Conservation (phyloP, 441 rosid genomes). For the Pelargonium cotyledonis region DNA sequence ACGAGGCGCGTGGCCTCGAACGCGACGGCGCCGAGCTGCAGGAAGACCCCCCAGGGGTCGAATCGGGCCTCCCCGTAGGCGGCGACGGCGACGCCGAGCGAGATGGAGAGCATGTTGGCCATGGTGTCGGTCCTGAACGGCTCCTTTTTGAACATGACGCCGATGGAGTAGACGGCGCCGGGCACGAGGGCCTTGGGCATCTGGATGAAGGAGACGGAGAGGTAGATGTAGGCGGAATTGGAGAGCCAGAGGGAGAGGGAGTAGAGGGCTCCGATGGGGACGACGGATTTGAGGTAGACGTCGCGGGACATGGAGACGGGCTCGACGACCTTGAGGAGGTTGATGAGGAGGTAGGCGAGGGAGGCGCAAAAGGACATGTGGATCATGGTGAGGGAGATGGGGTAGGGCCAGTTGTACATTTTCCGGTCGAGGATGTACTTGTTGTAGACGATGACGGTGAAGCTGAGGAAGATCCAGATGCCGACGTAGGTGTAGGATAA, state of each 20-base stretch:
- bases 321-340: not conserved
- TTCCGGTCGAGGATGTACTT: not conserved
- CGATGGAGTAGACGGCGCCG: not conserved
- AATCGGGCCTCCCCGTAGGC: slow-evolving; percentile 90
- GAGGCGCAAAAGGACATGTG: not conserved
- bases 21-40: slow-evolving; percentile 86
- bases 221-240: not conserved
- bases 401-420: not conserved
- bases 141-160: slow-evolving; percentile 45
- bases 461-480: not conserved
- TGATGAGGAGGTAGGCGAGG: not conserved
- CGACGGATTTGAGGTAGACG: not conserved
- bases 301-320: slow-evolving; percentile 1
- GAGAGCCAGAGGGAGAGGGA: not conserved
- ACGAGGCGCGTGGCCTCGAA: slow-evolving; percentile 91
- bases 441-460: not conserved
- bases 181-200: slow-evolving; percentile 1
- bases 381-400: not conserved
- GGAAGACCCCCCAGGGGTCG: slow-evolving; percentile 73
- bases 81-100: slow-evolving; percentile 75
- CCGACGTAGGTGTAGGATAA: not conserved
- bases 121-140: slow-evolving; percentile 60
- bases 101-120: slow-evolving; percentile 89
- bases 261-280: not conserved
- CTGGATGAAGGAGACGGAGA: not conserved